Conservation (phyloP, 768 basidiomycete species). For the Pulveroboletus frians region DNA sequence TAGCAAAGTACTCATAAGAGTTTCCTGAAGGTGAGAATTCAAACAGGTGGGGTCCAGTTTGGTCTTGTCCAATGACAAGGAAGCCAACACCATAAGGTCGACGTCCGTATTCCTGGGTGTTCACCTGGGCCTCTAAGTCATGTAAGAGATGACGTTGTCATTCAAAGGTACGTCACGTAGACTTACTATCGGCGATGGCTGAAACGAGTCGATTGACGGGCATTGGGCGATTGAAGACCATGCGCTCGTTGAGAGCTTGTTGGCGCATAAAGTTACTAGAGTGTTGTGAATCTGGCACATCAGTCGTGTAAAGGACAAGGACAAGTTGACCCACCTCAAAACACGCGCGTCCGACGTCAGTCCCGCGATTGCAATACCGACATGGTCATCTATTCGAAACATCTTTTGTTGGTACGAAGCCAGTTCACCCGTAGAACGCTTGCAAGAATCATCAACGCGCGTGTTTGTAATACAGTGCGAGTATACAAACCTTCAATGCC, state of each 20-base stretch:
- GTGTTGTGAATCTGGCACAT: neutral
- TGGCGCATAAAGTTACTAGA: constrained; percentile 98
- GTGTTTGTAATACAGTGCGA: neutral
- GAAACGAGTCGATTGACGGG: constrained; percentile 93
- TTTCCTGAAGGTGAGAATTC: constrained; percentile 98
- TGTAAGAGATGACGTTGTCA: constrained; percentile 1
- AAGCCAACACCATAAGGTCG: constrained; percentile 98
- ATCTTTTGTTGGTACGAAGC: constrained; percentile 99
- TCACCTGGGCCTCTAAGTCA: constrained; percentile 86
- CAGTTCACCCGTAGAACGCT: constrained; percentile 97
- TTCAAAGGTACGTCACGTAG: neutral
- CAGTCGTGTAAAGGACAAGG: neutral
- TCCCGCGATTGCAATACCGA: constrained; percentile 99
- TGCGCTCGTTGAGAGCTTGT: constrained; percentile 91
- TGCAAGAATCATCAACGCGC: constrained; percentile 4
- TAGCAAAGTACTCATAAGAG: constrained; percentile 96
- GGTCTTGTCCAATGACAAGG: constrained; percentile 93
- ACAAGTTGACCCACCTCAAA: constrained; percentile 54
- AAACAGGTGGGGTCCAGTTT: constrained; percentile 95
- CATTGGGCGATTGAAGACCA: constrained; percentile 92
- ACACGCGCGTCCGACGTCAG: constrained; percentile 97
- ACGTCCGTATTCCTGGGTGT: constrained; percentile 97
- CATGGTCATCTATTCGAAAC: constrained; percentile 98
- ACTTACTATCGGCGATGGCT: constrained; percentile 91
- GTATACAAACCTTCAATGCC: constrained; percentile 73